Evolutionary conservation across 495 filamentous ascomycete species (phyloP).

Genomic region (Trichoderma orchidacearum): DNA sequence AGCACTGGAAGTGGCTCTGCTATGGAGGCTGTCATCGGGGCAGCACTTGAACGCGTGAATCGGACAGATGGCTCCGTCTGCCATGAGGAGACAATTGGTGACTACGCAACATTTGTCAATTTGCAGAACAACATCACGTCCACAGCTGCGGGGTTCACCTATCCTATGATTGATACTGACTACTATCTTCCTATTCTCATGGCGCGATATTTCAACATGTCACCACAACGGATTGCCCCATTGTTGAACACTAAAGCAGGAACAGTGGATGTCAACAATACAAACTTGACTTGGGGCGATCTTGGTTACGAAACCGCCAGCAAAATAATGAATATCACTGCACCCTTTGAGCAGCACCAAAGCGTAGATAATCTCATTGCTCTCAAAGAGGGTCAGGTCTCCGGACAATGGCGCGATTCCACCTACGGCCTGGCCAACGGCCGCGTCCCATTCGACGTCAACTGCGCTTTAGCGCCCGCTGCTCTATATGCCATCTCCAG

Average conservation of each 20-base stretch:
- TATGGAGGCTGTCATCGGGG: constrained; percentile 45
- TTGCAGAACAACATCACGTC: constrained; percentile 35
- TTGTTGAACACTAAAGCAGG: constrained; percentile 37
- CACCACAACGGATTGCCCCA: constrained; percentile 16
- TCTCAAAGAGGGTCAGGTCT: constrained; percentile 38
- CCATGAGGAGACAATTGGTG: constrained; percentile 55
- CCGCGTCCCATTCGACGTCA: constrained; percentile 52
- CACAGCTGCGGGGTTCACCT: constrained; percentile 41
- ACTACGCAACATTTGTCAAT: constrained; percentile 49
- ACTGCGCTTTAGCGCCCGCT: constrained; percentile 48
- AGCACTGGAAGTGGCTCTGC: constrained; percentile 41
- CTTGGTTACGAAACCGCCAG: constrained; percentile 38
- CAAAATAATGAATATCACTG: constrained; percentile 42
- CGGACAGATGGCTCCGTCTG: constrained; percentile 43
- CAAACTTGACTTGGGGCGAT: constrained; percentile 35
- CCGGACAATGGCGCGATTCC: constrained; percentile 52
- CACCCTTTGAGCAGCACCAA: constrained; percentile 34
- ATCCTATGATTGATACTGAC: constrained; percentile 56
- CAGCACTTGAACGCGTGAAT: constrained; percentile 47
- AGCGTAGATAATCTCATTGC: constrained; percentile 40
- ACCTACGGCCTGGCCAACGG: constrained; percentile 48
- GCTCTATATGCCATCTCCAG: constrained; percentile 42
- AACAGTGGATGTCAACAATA: constrained; percentile 30
- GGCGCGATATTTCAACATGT: constrained; percentile 43
- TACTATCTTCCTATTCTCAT: constrained; percentile 45